Base-by-base conservation (phyloP, 805 yeast genomes). In the Diddensiella transvaalensis region DNA sequence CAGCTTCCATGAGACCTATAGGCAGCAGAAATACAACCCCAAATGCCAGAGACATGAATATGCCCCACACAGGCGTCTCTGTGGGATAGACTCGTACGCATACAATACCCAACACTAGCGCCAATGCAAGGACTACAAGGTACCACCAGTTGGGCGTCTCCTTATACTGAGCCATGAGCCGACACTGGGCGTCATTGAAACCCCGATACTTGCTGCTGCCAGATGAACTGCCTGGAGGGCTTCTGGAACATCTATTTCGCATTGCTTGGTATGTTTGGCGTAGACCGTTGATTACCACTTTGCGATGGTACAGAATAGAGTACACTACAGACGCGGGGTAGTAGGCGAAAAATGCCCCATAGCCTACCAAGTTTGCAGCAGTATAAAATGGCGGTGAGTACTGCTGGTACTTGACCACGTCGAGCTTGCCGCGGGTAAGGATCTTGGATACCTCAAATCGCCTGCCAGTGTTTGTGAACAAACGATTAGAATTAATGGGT, bases 11-110 rank as follows among this genome's bases (percentile, higher is more conserved):
- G 10, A 83, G 68, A 3, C 84, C 79, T 22, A 81, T 70, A n/a
- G 89, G 89, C 30, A 83, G 65, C 52, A 83, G 65, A 61, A 83
- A 80, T 17, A 79, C 61, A 35, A 78, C 62, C 47, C 78, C 77
- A 55, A 82, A 72, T 4, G 70, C 66, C 11, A 82, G 67, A 1
- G 82, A 79, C 52, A 82, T 73, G 52, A 83, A 74, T 26, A 83
- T 66, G 2, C 82, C 82, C 80, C 82, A 82, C 17, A 79, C 72
- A 11, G 67, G 67, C 3, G 64, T 59, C 49, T 60, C 64, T 58
- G 69, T 68, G 48, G 74, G 67, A 52, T 70, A 78, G 1, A 76
- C 75, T 52, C 75, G 74, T 50, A 60, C 70, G 66, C 62, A 47
- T 21, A 54, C 49, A 71, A 78, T 63, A 1, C 77, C 79, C 47